Evolutionary conservation across 192 early-diverging fungal species (phyloP), one percentile per base, ranked within the genome.

Genomic region (Tieghemiomyces parasiticus): DNA sequence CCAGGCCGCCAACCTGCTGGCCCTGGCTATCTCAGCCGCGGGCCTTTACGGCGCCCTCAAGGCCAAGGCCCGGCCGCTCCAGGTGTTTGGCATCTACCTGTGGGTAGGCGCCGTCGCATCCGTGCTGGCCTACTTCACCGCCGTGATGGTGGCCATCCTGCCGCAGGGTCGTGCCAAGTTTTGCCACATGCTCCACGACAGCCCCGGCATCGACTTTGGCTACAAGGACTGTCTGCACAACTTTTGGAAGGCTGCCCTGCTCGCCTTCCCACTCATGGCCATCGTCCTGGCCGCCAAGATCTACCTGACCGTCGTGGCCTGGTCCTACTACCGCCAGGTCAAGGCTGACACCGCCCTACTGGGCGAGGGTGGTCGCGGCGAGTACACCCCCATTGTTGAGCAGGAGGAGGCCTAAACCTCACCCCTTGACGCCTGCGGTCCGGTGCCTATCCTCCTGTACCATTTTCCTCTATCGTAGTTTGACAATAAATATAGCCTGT

Each of bases 231-330:
- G 54, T 31, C 34, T 56, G 2, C 1, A 56, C 16, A 24, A 56
- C 31, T 56, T 56, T 19, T 56, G 54, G 54, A 56, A 56, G 54
- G 31, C 34, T 32, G 54, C 54, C 6, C 32, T 56, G 54, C 29
- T 56, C 29, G 54, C 24, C 29, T 56, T 56, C 54, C 54, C 54
- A 1, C 29, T 56, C 24, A 2, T 56, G 30, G 14, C 13, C 28
- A 31, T 29, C 30, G 16, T 35, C 24, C 20, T 56, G 30, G 54
- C 54, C 31, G 13, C 33, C 33, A 56, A 56, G 33, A 4, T 56
- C 34, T 56, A 56, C 54, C 16, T 56, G 28, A 56, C 54, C 20
- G 14, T 56, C 24, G 54, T 56, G 30, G 31, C 54, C 31, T 56
- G 54, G 54, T 56, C 54, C 26, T 56, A n/a, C 34, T 56, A 56